Percentiles rank a stretch among this genome's conserved stretches.
These are phyloP conservation scores for Aspergillus sp. DNA, from an alignment of 2,329 filamentous ascomycete species.

Conservation along the genomic window DNA sequence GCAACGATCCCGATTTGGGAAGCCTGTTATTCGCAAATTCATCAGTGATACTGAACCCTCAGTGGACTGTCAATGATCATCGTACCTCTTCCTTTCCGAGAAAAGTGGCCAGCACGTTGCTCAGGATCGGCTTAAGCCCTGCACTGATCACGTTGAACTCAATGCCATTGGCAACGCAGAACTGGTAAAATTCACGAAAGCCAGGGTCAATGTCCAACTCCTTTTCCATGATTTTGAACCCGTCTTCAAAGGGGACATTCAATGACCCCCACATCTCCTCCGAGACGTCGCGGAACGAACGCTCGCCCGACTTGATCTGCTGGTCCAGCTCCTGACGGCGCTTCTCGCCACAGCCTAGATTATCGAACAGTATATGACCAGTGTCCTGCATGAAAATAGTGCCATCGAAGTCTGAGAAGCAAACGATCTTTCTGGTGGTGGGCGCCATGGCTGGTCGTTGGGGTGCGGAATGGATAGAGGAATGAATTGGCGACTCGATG, in stretches of 20 bases:
- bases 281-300: constrained; percentile 68
- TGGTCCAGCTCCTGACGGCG: constrained; percentile 58
- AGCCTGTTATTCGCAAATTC: not conserved
- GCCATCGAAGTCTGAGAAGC: constrained; percentile 64
- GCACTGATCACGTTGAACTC: constrained; percentile 71
- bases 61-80: too few species aligned
- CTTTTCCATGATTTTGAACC: constrained; percentile 64
- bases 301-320: constrained; percentile 64
- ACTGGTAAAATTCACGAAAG: constrained; percentile 64
- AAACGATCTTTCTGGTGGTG: constrained; percentile 45
- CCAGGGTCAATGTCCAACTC: constrained; percentile 63
- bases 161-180: constrained; percentile 62
- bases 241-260: constrained; percentile 66
- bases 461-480: not conserved
- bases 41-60: not conserved
- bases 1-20: constrained; percentile 66
- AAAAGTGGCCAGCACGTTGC: constrained; percentile 63
- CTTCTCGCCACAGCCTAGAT: constrained; percentile 61
- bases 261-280: constrained; percentile 71
- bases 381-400: constrained; percentile 73
- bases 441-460: constrained; percentile 1
- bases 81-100: constrained; percentile 57
- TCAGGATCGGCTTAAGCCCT: constrained; percentile 63
- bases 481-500: too few species aligned
- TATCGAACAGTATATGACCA: constrained; percentile 68